These are phyloP conservation scores for Suillus brevipes DNA, from an alignment of 768 basidiomycete genomes.

Conservation along the genomic window DNA sequence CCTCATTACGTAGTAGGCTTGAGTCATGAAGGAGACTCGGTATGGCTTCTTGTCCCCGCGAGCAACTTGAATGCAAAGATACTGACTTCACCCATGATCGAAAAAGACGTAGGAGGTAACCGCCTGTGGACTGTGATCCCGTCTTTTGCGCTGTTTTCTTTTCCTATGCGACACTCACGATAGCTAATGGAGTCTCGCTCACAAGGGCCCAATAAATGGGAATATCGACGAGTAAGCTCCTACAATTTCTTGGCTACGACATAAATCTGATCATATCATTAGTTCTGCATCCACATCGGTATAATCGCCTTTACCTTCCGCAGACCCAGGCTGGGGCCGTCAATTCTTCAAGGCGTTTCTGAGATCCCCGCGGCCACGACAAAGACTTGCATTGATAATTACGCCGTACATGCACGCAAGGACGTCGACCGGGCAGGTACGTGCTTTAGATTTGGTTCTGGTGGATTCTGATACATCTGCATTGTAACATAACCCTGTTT, in stretches of 20 bases:
- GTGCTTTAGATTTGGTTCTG: constrained; percentile 19
- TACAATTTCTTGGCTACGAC: neutral
- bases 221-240: neutral
- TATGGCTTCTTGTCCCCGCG: too few species aligned
- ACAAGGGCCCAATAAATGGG: neutral
- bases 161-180: neutral
- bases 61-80: too few species aligned
- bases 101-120: too few species aligned
- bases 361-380: constrained; percentile 57
- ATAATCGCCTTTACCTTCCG: neutral
- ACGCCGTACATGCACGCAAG: constrained; percentile 53
- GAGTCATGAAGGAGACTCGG: too few species aligned
- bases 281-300: neutral
- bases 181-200: neutral
- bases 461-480: neutral
- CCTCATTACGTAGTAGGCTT: too few species aligned
- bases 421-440: constrained; percentile 55
- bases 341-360: constrained; percentile 57
- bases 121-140: too few species aligned
- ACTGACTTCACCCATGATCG: too few species aligned
- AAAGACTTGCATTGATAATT: constrained; percentile 54
- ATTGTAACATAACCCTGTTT: neutral
- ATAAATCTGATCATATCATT: neutral
- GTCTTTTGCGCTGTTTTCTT: neutral
- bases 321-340: neutral